A percentile compares a stretch with the other conserved stretches of the same genome.
Evolutionary conservation across 768 basidiomycete species (phyloP).

Genomic region (Amanita phalloides): DNA sequence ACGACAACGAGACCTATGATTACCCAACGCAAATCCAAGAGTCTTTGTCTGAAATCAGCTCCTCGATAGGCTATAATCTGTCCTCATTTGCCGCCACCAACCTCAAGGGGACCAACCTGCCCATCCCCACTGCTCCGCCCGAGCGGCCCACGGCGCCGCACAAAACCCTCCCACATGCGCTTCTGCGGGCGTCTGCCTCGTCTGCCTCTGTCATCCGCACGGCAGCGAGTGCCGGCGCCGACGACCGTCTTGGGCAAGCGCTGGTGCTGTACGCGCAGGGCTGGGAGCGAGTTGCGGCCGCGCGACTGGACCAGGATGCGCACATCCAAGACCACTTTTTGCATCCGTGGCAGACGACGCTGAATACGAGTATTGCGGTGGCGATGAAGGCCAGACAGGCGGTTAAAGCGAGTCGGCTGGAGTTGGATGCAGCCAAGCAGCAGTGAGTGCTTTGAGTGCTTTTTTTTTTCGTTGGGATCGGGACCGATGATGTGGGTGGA

Average conservation of each 20-base stretch:
- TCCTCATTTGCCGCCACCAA: slow-evolving; percentile 82
- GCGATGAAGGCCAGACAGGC: slow-evolving; percentile 91
- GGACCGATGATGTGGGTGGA: background rate
- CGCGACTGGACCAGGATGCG: slow-evolving; percentile 73
- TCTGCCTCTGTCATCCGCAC: slow-evolving; percentile 40
- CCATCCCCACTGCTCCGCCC: slow-evolving; percentile 49
- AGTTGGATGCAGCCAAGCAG: slow-evolving; percentile 88
- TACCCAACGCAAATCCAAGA: slow-evolving; percentile 87
- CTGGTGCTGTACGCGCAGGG: slow-evolving; percentile 71
- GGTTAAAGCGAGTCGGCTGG: slow-evolving; percentile 68
- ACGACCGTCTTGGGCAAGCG: slow-evolving; percentile 65
- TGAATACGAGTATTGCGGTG: slow-evolving; percentile 73
- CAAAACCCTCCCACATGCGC: slow-evolving; percentile 96
- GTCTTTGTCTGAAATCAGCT: slow-evolving; percentile 61
- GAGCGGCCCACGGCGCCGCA: slow-evolving; percentile 53
- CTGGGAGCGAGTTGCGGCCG: slow-evolving; percentile 74
- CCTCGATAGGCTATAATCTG: slow-evolving; percentile 61
- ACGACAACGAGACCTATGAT: slow-evolving; percentile 81
- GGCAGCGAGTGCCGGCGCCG: slow-evolving; percentile 25
- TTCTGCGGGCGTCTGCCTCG: slow-evolving; percentile 67
- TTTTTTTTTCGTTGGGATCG: background rate
- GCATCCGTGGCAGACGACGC: slow-evolving; percentile 79
- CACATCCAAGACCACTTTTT: slow-evolving; percentile 59
- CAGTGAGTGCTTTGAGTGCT: slow-evolving; percentile 34
- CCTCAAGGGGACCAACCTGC: slow-evolving; percentile 82